Evolutionary conservation across 148 eudicot species (phyloP).

Genomic region (Simmondsia chinensis): DNA sequence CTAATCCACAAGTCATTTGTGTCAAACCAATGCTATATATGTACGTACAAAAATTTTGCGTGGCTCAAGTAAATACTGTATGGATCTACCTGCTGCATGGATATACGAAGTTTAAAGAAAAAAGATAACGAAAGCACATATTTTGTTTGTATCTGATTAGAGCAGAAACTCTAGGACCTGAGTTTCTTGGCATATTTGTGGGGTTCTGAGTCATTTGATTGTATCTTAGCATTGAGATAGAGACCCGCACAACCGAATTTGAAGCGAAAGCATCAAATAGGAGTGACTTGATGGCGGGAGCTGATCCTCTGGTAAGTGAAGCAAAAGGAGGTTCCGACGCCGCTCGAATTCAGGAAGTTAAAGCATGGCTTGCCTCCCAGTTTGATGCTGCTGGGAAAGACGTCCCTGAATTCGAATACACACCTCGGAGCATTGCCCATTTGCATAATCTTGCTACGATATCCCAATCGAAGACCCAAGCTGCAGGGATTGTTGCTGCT

Average conservation of each 20-base stretch:
- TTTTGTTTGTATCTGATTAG: too few species aligned
- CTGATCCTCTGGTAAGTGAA: conserved; percentile 31
- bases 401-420: conserved; percentile 89
- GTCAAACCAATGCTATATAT: too few species aligned
- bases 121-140: too few species aligned
- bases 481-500: conserved; percentile 78
- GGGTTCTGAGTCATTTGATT: background rate
- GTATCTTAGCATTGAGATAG: background rate
- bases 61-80: too few species aligned
- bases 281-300: conserved; percentile 52
- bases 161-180: too few species aligned
- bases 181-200: too few species aligned
- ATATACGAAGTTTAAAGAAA: too few species aligned
- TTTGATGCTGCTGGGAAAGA: conserved; percentile 83
- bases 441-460: conserved; percentile 71
- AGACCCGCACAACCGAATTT: too few species aligned
- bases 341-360: conserved; percentile 71
- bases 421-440: conserved; percentile 75
- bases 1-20: too few species aligned
- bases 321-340: conserved; percentile 62
- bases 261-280: conserved; percentile 25
- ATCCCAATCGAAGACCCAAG: conserved; percentile 90
- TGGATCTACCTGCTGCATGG: too few species aligned
- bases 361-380: conserved; percentile 80
- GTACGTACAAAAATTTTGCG: too few species aligned